Percentiles rank a stretch among this genome's conserved stretches.
Evolutionary conservation across 2,329 filamentous ascomycete species (phyloP).

Genomic region (Fusarium nurragi): DNA sequence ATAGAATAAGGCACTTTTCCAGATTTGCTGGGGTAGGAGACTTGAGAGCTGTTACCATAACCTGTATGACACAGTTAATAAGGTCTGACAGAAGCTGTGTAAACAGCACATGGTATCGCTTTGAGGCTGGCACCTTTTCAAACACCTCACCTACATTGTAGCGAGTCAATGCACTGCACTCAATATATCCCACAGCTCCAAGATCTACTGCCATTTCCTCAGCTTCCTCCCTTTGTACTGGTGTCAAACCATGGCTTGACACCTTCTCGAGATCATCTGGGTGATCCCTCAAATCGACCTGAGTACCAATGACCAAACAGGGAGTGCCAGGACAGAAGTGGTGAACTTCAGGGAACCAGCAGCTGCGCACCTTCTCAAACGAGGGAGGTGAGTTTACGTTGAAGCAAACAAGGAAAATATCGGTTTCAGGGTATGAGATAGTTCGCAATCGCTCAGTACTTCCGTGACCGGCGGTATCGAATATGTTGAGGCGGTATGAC

Average conservation of each 20-base stretch:
- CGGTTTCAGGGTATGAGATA: constrained; percentile 95
- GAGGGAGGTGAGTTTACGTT: constrained; percentile 96
- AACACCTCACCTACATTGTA: constrained; percentile 99
- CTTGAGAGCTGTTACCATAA: too few species aligned
- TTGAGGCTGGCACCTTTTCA: constrained; percentile 77
- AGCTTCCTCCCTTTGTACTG: constrained; percentile 89
- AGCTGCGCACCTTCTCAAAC: constrained; percentile 98
- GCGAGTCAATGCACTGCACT: constrained; percentile 97
- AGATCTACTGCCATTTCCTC: constrained; percentile 96
- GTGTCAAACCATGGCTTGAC: constrained; percentile 92
- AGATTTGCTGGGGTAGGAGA: too few species aligned
- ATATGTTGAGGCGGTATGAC: constrained; percentile 94
- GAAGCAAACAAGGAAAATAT: constrained; percentile 98
- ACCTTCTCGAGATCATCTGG: constrained; percentile 87
- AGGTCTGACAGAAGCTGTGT: too few species aligned
- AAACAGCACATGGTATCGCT: too few species aligned
- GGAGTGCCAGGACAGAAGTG: constrained; percentile 98
- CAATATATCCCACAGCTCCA: constrained; percentile 97
- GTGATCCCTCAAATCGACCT: constrained; percentile 94
- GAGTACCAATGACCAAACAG: constrained; percentile 96
- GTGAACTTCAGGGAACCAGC: constrained; percentile 98
- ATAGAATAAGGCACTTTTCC: too few species aligned
- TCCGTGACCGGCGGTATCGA: constrained; percentile 98
- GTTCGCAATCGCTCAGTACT: constrained; percentile 97
- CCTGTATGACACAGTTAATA: too few species aligned